Evolutionary conservation across 106 monocot genomes (phyloP).

Genomic region (Phalaenopsis aphrodite): DNA sequence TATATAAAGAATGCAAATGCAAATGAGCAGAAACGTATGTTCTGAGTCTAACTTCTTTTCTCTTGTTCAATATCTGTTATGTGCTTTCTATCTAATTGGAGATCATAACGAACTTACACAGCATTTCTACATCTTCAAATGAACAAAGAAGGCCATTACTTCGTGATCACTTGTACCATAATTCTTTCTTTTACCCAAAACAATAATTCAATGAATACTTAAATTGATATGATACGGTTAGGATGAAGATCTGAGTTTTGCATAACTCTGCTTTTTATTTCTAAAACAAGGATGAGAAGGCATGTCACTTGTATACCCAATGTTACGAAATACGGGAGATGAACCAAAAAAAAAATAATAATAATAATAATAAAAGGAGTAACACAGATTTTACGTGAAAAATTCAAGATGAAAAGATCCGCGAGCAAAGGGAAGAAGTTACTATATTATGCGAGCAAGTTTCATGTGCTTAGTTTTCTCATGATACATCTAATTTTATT

Average conservation of each 20-base stretch:
- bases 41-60: background rate
- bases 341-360: no score
- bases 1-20: background rate
- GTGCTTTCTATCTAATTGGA: background rate
- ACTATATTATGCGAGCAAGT: no score
- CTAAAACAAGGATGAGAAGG: background rate
- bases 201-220: background rate
- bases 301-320: background rate
- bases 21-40: background rate
- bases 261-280: background rate
- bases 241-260: background rate
- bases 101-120: background rate
- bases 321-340: no score
- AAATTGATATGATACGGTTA: background rate
- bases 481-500: no score
- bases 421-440: no score
- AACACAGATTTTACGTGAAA: no score
- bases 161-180: background rate
- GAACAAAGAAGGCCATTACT: background rate
- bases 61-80: background rate
- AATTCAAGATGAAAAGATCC: no score
- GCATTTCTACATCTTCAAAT: background rate
- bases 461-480: no score
- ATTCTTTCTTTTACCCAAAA: background rate
- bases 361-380: no score